phyloP scores from a whole-genome alignment of 192 early-diverging fungal species.

The Lunasporangiospora selenospora region DNA sequence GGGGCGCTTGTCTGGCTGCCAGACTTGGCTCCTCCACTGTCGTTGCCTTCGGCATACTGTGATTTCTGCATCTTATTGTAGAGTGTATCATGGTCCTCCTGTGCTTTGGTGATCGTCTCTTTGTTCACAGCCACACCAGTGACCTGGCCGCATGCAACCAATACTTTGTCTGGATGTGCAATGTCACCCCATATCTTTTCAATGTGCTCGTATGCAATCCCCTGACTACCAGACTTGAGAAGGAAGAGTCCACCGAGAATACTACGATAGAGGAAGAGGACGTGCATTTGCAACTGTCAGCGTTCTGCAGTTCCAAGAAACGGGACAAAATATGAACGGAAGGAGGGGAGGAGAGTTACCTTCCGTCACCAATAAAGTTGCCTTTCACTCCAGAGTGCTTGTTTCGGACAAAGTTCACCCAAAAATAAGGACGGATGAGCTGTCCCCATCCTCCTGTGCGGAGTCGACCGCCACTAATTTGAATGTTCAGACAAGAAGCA shows the following conservation, averaged over 20 bases:
- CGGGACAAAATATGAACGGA: not conserved
- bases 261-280: not conserved
- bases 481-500: too few species aligned
- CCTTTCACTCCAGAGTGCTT: slow-evolving; percentile 41
- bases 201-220: slow-evolving; percentile 51
- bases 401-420: slow-evolving; percentile 37
- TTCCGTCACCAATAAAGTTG: slow-evolving; percentile 54
- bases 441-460: slow-evolving; percentile 32
- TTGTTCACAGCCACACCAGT: slow-evolving; percentile 20
- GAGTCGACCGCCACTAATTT: slow-evolving; percentile 38
- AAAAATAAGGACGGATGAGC: slow-evolving; percentile 37
- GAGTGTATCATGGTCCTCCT: slow-evolving; percentile 13
- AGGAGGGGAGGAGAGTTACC: not conserved
- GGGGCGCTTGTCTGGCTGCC: not conserved
- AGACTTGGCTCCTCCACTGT: not conserved
- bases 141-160: slow-evolving; percentile 32
- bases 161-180: slow-evolving; percentile 44
- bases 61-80: slow-evolving; percentile 31
- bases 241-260: slow-evolving; percentile 54
- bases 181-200: slow-evolving; percentile 56
- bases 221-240: slow-evolving; percentile 22
- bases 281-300: not conserved
- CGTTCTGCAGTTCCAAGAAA: not conserved
- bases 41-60: not conserved
- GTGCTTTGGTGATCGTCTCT: slow-evolving; percentile 6